Percentiles rank a stretch among this genome's conserved stretches.
Evolutionary conservation across 352 stramenopile genomes (phyloP).

Genomic region (Pilasporangium apinafurcum): DNA sequence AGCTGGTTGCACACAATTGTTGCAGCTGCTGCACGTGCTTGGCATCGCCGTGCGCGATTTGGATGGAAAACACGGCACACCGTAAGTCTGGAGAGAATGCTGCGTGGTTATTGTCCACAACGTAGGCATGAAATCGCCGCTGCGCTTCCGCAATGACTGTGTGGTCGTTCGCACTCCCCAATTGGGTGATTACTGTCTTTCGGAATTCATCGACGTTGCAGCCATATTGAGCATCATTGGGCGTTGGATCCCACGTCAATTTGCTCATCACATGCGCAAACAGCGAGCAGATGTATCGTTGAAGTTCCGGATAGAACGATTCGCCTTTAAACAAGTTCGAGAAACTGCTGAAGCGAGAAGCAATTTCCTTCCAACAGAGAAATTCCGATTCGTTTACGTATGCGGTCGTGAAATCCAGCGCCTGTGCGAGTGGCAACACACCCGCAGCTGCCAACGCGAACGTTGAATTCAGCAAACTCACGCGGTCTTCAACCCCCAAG

Average conservation of each 20-base stretch:
- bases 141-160: conserved; percentile 45
- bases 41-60: conserved; percentile 25
- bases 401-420: conserved; percentile 55
- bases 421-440: conserved; percentile 33
- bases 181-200: conserved; percentile 41
- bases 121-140: conserved; percentile 47
- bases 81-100: conserved; percentile 53
- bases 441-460: conserved; percentile 87
- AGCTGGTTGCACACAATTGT: conserved; percentile 49
- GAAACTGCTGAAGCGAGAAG: conserved; percentile 41
- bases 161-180: conserved; percentile 43
- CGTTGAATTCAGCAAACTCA: conserved; percentile 88
- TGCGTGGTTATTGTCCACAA: conserved; percentile 28
- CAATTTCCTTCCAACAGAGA: conserved; percentile 67
- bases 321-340: conserved; percentile 45
- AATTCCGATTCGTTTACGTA: conserved; percentile 52
- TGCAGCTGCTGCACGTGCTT: conserved; percentile 48
- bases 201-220: conserved; percentile 60
- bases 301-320: conserved; percentile 40
- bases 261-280: conserved; percentile 47
- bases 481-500: conserved; percentile 83
- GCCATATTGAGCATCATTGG: conserved; percentile 10
- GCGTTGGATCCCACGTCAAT: conserved; percentile 39
- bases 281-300: conserved; percentile 45
- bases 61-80: conserved; percentile 46